Base-by-base conservation (phyloP, 2,329 filamentous ascomycete genomes). In the Reticulascus tulasneorum region DNA sequence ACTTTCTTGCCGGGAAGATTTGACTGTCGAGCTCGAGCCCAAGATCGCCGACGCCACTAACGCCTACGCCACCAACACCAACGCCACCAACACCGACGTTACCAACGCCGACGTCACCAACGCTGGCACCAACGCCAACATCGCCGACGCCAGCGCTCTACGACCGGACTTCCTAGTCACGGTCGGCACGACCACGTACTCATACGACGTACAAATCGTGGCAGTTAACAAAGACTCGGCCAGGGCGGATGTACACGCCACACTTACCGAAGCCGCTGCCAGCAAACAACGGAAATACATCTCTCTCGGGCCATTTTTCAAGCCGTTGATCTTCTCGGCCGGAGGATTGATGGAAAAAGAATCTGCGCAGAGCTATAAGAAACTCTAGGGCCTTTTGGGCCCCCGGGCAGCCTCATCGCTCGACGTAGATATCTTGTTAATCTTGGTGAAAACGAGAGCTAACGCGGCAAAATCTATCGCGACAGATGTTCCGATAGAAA, bases 121-220 rank as follows among this genome's bases (percentile, higher is more conserved):
- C n/a, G 24, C 10, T 16, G 13, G 17, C 24, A n/a, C 24, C 11
- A 27, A 6, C n/a, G n/a, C n/a, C n/a, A n/a, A n/a, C n/a, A n/a
- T n/a, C n/a, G n/a, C n/a, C n/a, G 24, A 6, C 24, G 6, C 10
- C 11, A 27, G 24, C n/a, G 24, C 24, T 6, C 24, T 27, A 27
- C 17, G 27, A 6, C 6, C 27, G 11, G 27, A 29, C 27, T 29
- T 29, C 16, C 20, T 12, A 7, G n/a, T 18, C 16, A 29, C 27
- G 9, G 16, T 29, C 17, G 27, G 27, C 16, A 6, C 6, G 5
- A 15, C 11, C 16, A 11, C 16, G 7, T 29, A 29, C 13, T 29
- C 17, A 15, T 31, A 31, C 29, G 29, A 31, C 18, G 18, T 31
- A n/a, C 18, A 31, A 21, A 31, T 31, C 12, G 29, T 31, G 23